Evolutionary conservation across 768 basidiomycete genomes (phyloP).

Genomic region (Ramaria rubella): DNA sequence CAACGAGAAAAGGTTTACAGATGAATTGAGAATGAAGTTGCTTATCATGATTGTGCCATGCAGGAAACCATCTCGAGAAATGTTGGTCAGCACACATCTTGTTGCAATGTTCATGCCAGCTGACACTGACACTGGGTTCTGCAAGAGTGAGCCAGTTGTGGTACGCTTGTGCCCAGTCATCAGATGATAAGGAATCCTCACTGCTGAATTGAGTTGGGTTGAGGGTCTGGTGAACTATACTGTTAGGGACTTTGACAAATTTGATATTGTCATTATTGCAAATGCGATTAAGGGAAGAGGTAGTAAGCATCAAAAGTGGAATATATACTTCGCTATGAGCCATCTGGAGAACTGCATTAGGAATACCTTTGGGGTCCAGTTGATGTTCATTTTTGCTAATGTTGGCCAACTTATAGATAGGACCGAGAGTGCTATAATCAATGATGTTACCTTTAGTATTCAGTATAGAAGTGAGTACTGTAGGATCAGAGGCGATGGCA

Average conservation of each 20-base stretch:
- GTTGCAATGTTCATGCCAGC: not conserved
- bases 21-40: not conserved
- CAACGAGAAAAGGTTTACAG: not conserved
- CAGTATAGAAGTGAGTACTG: not conserved
- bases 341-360: not conserved
- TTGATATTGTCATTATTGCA: not conserved
- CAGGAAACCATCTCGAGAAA: not conserved
- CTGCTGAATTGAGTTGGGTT: not conserved
- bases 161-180: not conserved
- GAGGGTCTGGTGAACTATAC: not conserved
- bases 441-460: not conserved
- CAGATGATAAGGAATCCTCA: not conserved
- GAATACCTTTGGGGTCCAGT: not conserved
- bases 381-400: not conserved
- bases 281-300: not conserved
- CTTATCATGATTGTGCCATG: not conserved
- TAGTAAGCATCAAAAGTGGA: not conserved
- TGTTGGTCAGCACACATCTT: not conserved
- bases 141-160: not conserved
- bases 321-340: not conserved
- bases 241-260: not conserved
- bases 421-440: not conserved
- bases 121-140: not conserved
- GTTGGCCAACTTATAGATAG: not conserved
- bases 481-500: not conserved